A percentile compares a stretch with the other conserved stretches of the same genome.
Evolutionary conservation across 2,329 filamentous ascomycete species (phyloP).

Genomic region (Calonectria pseudoreteaudii): DNA sequence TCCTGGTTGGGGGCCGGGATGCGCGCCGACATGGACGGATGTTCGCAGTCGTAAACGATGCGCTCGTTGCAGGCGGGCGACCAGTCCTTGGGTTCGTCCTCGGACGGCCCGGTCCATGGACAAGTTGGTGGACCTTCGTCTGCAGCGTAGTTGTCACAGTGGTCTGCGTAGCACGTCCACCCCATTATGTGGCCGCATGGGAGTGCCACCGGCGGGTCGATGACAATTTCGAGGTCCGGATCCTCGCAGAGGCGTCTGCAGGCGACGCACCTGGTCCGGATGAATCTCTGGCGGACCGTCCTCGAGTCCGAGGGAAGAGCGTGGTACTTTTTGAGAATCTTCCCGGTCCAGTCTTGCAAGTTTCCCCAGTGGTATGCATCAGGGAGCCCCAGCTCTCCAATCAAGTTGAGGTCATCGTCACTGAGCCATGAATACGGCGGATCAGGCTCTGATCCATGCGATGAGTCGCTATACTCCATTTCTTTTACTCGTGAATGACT

Average conservation of each 20-base stretch:
- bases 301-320: not conserved
- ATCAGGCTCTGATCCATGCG: not conserved
- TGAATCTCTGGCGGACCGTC: slow-evolving; percentile 20
- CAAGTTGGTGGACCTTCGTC: slow-evolving; percentile 6
- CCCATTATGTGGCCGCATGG: slow-evolving; percentile 40
- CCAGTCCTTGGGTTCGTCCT: slow-evolving; percentile 21
- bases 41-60: slow-evolving; percentile 31
- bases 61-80: slow-evolving; percentile 25
- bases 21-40: not conserved
- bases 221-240: not conserved
- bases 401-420: slow-evolving; percentile 16
- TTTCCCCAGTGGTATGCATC: slow-evolving; percentile 27
- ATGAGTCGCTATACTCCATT: slow-evolving; percentile 13
- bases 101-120: slow-evolving; percentile 30
- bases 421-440: slow-evolving; percentile 18
- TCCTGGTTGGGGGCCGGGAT: not conserved
- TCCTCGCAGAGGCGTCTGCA: slow-evolving; percentile 31
- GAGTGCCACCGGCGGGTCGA: slow-evolving; percentile 18
- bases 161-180: slow-evolving; percentile 23
- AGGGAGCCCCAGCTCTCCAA: slow-evolving; percentile 32
- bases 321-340: not conserved
- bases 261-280: slow-evolving; percentile 30
- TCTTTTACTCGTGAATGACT: not conserved
- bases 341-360: slow-evolving; percentile 11
- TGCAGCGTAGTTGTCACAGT: not conserved